These are phyloP conservation scores for Akanthomyces lecanii DNA, from an alignment of 2,329 filamentous ascomycete genomes.

Conservation along the genomic window DNA sequence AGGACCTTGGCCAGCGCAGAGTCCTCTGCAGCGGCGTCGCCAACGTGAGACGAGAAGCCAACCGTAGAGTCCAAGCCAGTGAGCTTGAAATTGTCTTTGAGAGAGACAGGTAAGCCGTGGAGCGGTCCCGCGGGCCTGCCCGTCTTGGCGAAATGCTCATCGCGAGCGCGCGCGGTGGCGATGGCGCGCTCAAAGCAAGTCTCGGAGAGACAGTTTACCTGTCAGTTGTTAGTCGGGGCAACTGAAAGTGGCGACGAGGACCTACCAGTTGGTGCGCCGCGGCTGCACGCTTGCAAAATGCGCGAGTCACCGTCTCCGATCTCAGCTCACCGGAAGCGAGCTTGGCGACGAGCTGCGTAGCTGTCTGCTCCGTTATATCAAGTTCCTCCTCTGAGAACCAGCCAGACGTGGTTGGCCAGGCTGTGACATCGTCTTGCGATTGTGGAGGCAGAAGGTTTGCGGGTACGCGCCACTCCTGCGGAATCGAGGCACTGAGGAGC, in stretches of 20 bases:
- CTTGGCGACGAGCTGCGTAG: constrained; percentile 34
- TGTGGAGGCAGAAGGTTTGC: constrained; percentile 48
- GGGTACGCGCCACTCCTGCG: constrained; percentile 54
- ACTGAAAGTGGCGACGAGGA: constrained; percentile 44
- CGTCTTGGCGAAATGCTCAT: constrained; percentile 45
- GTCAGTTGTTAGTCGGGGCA: constrained; percentile 32
- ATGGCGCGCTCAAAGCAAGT: constrained; percentile 53
- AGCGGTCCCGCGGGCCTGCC: constrained; percentile 55
- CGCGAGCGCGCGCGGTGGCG: constrained; percentile 42
- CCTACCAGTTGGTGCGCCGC: constrained; percentile 53
- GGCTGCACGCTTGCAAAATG: constrained; percentile 52
- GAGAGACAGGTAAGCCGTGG: constrained; percentile 59
- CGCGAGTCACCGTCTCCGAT: constrained; percentile 39
- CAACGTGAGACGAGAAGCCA: constrained; percentile 60
- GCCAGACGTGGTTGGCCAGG: constrained; percentile 52
- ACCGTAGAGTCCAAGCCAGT: constrained; percentile 56
- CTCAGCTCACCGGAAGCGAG: constrained; percentile 35
- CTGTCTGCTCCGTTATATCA: constrained; percentile 43
- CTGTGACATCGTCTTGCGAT: constrained; percentile 51
- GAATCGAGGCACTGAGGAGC: constrained; percentile 45
- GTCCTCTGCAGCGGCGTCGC: constrained; percentile 48
- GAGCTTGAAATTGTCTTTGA: constrained; percentile 70
- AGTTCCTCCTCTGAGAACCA: constrained; percentile 52
- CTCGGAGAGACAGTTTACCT: constrained; percentile 50
- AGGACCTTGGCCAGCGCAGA: constrained; percentile 40